These are phyloP conservation scores for Tanacetum coccineum DNA, from an alignment of 129 eudicot genomes.

Conservation along the genomic window DNA sequence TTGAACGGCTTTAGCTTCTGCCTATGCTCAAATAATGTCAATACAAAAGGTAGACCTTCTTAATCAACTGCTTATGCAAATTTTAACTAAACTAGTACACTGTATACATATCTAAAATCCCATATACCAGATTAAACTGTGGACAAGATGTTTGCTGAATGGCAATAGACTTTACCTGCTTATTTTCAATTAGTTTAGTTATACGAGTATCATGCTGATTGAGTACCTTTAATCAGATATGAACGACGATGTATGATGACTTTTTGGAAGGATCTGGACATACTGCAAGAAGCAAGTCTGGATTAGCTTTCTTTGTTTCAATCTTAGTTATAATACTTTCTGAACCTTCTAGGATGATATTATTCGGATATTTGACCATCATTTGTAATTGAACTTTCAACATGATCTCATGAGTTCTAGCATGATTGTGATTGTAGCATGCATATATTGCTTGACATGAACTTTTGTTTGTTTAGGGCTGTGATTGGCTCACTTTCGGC, in stretches of 20 bases:
- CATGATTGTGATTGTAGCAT: slow-evolving; percentile 6
- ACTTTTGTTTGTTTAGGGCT: slow-evolving; percentile 64
- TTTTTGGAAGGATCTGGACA: slow-evolving; percentile 51
- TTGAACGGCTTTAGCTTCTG: too few relatives aligned
- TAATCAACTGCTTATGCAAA: too few relatives aligned
- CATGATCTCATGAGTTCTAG: slow-evolving; percentile 1
- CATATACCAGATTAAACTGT: neutral
- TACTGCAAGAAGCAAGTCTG: slow-evolving; percentile 42
- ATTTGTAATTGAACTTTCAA: slow-evolving; percentile 11
- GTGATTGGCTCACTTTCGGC: slow-evolving; percentile 60
- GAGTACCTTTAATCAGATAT: slow-evolving; percentile 71
- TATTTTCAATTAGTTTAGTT: slow-evolving; percentile 22
- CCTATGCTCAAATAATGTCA: too few relatives aligned
- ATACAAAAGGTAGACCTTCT: too few relatives aligned
- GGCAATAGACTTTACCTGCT: slow-evolving; percentile 18
- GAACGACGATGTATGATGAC: slow-evolving; percentile 86
- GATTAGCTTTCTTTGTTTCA: slow-evolving; percentile 20
- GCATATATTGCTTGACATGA: slow-evolving; percentile 37
- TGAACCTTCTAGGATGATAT: slow-evolving; percentile 23
- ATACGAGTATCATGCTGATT: slow-evolving; percentile 49
- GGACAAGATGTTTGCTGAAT: slow-evolving; percentile 1
- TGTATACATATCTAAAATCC: neutral
- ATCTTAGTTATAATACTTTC: slow-evolving; percentile 4
- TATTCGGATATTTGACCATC: slow-evolving; percentile 6
- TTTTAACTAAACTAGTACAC: neutral